phyloP scores from a whole-genome alignment of 164 flowering plant genomes.

The Buxus sempervirens region DNA sequence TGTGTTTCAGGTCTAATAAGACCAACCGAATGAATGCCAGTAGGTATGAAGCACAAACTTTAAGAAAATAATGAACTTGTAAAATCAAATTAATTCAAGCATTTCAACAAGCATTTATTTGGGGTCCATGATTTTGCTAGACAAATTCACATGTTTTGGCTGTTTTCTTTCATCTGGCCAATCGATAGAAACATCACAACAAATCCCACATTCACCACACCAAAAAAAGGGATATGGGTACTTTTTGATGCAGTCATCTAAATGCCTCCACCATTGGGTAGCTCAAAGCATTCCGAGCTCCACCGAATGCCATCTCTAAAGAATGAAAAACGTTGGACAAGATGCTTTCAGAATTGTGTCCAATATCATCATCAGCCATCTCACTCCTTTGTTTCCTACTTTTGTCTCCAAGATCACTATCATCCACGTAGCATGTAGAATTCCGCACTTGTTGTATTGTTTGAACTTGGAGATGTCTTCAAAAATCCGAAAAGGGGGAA shows the following conservation, averaged over 20 bases:
- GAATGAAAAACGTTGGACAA: constrained; percentile 39
- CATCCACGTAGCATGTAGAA: constrained; percentile 25
- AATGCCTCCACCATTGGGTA: constrained; percentile 42
- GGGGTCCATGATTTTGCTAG: too few species aligned
- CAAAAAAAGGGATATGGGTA: too few species aligned
- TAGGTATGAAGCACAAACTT: too few species aligned
- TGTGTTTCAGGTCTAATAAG: too few species aligned
- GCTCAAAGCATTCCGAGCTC: constrained; percentile 65
- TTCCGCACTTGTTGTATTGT: constrained; percentile 16
- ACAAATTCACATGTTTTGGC: too few species aligned
- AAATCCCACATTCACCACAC: too few species aligned
- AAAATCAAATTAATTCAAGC: too few species aligned
- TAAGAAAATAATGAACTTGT: too few species aligned
- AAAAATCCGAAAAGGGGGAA: constrained; percentile 40
- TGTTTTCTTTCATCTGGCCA: too few species aligned
- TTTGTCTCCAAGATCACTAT: constrained; percentile 39
- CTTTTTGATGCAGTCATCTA: constrained; percentile 48
- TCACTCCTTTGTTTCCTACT: constrained; percentile 24
- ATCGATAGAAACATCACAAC: too few species aligned
- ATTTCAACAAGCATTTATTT: too few species aligned
- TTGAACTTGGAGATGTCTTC: constrained; percentile 25
- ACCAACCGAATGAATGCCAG: too few species aligned
- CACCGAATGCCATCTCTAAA: constrained; percentile 67
- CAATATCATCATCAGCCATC: constrained; percentile 74
- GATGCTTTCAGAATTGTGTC: constrained; percentile 43